Conservation (phyloP, 1,139 yeast species). For the Candida sanyaensis region DNA sequence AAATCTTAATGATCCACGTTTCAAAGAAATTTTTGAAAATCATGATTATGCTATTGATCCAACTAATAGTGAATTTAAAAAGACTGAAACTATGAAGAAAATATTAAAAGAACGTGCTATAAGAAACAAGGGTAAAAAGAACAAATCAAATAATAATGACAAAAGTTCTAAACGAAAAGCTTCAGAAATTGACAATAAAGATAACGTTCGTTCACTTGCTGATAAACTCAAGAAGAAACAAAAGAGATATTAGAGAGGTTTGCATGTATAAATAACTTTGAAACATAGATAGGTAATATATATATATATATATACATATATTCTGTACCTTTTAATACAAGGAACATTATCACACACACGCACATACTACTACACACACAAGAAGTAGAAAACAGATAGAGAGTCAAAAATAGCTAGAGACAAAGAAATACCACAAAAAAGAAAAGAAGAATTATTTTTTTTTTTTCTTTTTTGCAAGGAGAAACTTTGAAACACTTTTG, state of each 20-base stretch:
- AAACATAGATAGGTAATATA: neutral
- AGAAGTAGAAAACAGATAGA: no score
- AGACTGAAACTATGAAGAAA: slow-evolving; percentile 84
- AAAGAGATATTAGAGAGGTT: slow-evolving; percentile 8
- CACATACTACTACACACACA: no score
- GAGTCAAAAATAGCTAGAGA: no score
- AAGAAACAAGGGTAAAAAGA: slow-evolving; percentile 35
- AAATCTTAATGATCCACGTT: slow-evolving; percentile 80
- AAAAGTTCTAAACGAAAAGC: slow-evolving; percentile 11
- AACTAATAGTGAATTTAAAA: slow-evolving; percentile 82
- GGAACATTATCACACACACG: neutral
- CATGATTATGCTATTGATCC: slow-evolving; percentile 94
- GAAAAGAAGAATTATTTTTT: neutral
- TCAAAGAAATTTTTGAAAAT: slow-evolving; percentile 81
- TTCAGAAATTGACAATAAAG: slow-evolving; percentile 13
- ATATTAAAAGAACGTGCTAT: slow-evolving; percentile 74
- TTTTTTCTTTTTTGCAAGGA: neutral
- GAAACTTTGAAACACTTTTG: slow-evolving; percentile 1
- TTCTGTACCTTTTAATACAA: no score
- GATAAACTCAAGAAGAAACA: slow-evolving; percentile 39
- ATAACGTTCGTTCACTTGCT: slow-evolving; percentile 28
- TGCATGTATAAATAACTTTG: neutral
- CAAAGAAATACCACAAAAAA: neutral
- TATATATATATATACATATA: neutral
- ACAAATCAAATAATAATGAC: slow-evolving; percentile 7